A percentile compares a stretch with the other conserved stretches of the same genome.
These are phyloP conservation scores for Sphagnum tenellum DNA, from an alignment of 225 moss, liverwort and hornwort species.

Conservation along the genomic window DNA sequence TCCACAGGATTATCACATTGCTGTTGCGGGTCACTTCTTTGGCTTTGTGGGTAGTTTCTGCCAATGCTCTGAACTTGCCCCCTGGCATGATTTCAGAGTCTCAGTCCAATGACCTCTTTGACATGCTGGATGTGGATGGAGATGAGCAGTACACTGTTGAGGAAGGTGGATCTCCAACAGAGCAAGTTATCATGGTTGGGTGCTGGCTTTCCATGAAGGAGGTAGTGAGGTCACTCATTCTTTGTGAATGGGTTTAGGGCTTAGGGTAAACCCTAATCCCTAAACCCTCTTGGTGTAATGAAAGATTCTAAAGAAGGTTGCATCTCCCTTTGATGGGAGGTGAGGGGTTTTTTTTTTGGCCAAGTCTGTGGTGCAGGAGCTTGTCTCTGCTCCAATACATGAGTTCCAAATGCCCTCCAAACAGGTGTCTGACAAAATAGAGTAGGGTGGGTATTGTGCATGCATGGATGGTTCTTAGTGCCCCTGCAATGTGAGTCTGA, in stretches of 20 bases:
- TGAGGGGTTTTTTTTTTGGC: too few relatives aligned
- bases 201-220: conserved; percentile 99
- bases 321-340: too few relatives aligned
- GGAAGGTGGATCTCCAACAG: conserved; percentile 69
- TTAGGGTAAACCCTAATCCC: too few relatives aligned
- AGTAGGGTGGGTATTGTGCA: too few relatives aligned
- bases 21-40: conserved; percentile 77
- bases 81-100: conserved; percentile 41
- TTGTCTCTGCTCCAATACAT: too few relatives aligned
- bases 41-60: conserved; percentile 95
- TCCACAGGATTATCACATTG: conserved; percentile 78
- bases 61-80: conserved; percentile 76
- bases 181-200: conserved; percentile 99
- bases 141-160: conserved; percentile 52
- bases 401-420: too few relatives aligned
- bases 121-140: conserved; percentile 17
- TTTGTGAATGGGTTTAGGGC: background rate
- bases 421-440: too few relatives aligned
- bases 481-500: too few relatives aligned
- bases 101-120: conserved; percentile 25
- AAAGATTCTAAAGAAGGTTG: too few relatives aligned
- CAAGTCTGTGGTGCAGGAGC: too few relatives aligned
- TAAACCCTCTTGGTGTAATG: too few relatives aligned
- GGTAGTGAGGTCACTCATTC: conserved; percentile 22
- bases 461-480: too few relatives aligned